Percentiles rank a stretch among this genome's conserved stretches.
These are phyloP conservation scores for Setomelanomma holmii DNA, from an alignment of 2,329 filamentous ascomycete species.

Conservation along the genomic window DNA sequence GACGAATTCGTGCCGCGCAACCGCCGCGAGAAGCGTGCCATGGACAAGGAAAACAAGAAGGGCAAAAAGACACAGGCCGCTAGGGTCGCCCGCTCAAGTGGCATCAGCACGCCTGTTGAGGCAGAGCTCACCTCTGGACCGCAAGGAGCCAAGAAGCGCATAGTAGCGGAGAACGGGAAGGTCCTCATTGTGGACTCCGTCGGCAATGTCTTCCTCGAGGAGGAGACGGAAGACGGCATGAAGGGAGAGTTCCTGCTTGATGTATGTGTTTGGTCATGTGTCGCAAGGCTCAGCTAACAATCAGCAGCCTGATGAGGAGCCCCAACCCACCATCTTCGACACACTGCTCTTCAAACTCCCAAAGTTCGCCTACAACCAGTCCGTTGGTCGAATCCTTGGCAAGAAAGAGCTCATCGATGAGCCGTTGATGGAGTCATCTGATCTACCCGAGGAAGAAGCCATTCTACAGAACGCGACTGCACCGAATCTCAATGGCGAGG, in stretches of 20 bases:
- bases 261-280: constrained; percentile 61
- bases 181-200: constrained; percentile 88
- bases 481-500: constrained; percentile 55
- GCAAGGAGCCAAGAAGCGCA: constrained; percentile 81
- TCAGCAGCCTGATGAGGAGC: constrained; percentile 76
- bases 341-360: constrained; percentile 85
- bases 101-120: constrained; percentile 63
- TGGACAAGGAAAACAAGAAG: constrained; percentile 83
- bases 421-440: constrained; percentile 43
- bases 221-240: constrained; percentile 85
- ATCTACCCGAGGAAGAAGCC: constrained; percentile 48
- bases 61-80: constrained; percentile 58
- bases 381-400: constrained; percentile 52
- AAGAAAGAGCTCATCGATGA: constrained; percentile 48
- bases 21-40: constrained; percentile 84
- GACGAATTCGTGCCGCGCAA: constrained; percentile 69
- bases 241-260: constrained; percentile 86
- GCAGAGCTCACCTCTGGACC: constrained; percentile 63
- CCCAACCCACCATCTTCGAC: constrained; percentile 76
- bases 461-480: constrained; percentile 53
- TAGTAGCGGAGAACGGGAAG: constrained; percentile 95
- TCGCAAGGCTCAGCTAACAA: constrained; percentile 22
- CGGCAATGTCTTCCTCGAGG: constrained; percentile 94
- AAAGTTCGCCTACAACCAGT: constrained; percentile 69
- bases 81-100: constrained; percentile 63